phyloP scores from a whole-genome alignment of 148 eudicot species.

The Tetragonia tetragonoides region DNA sequence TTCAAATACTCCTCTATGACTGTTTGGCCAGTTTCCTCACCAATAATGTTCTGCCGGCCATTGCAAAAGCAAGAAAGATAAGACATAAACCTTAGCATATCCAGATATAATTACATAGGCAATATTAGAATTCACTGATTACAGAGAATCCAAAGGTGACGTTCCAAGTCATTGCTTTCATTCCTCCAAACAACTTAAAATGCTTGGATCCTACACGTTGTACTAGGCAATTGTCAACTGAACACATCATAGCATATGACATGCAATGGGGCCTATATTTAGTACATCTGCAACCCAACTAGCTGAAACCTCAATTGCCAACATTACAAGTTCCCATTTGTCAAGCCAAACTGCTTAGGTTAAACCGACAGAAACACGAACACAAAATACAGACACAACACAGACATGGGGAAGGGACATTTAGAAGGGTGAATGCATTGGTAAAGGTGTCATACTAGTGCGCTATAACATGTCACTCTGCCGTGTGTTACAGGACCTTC shows the following conservation, averaged over 20 bases:
- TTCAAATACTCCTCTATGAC: constrained; percentile 82
- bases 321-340: neutral
- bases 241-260: neutral
- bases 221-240: neutral
- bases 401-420: too few relatives aligned
- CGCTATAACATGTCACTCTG: too few relatives aligned
- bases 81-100: neutral
- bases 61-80: neutral
- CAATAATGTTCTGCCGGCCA: constrained; percentile 75
- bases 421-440: too few relatives aligned
- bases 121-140: neutral
- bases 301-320: neutral
- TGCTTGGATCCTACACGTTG: neutral
- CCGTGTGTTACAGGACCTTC: too few relatives aligned
- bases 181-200: neutral
- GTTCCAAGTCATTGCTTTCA: neutral
- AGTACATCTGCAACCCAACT: neutral
- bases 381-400: too few relatives aligned
- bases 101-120: neutral
- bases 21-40: constrained; percentile 72
- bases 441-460: too few relatives aligned
- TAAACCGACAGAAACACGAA: too few relatives aligned
- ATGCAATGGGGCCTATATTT: neutral
- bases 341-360: neutral
- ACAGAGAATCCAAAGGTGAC: neutral